Evolutionary conservation across 1,284 basidiomycete species (phyloP), one percentile per base, ranked within the genome.

Genomic region (Ceratobasidium papillatum): DNA sequence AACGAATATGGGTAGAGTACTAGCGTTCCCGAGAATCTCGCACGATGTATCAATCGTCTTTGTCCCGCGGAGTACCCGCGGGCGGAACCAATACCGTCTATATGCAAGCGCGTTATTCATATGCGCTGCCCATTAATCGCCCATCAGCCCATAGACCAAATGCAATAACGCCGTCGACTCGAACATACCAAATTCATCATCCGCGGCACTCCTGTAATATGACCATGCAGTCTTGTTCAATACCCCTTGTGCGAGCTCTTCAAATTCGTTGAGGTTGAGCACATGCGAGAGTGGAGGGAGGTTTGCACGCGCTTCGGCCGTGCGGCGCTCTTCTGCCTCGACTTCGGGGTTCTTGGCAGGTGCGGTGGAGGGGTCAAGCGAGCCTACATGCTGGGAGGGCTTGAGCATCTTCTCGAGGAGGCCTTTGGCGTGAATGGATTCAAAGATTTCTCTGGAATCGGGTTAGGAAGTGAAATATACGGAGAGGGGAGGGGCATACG

Each of bases 181-280:
- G 32, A 14, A 79, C 79, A 61, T 75, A 80, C 80, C 80, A 38
- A 78, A 79, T 75, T 84, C 84, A 38, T 81, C 78, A 77, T 84
- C 84, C 7, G 82, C 82, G 32, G 78, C 83, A 59, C 78, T 80
- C 51, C 81, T 80, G 77, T 86, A 86, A 78, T 85, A 86, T 14
- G 81, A 81, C 84, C 84, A 85, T 17, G 82, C 84, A 8, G 84
- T 83, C 58, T 80, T 80, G 38, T 78, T 79, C 76, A 86, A 76
- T 7, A 85, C 83, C 62, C 80, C 80, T 73, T 83, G 80, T 3
- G 83, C 84, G 2, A 80, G 78, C 41, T 79, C 78, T 79, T 85
- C 84, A 75, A 86, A 84, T 76, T 86, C 85, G 61, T 81, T 76
- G 0, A 85, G 75, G 25, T 84, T 81, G 58, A 85, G 76, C 79